Base-by-base conservation (phyloP, 768 basidiomycete genomes). In the Mycena filopes region DNA sequence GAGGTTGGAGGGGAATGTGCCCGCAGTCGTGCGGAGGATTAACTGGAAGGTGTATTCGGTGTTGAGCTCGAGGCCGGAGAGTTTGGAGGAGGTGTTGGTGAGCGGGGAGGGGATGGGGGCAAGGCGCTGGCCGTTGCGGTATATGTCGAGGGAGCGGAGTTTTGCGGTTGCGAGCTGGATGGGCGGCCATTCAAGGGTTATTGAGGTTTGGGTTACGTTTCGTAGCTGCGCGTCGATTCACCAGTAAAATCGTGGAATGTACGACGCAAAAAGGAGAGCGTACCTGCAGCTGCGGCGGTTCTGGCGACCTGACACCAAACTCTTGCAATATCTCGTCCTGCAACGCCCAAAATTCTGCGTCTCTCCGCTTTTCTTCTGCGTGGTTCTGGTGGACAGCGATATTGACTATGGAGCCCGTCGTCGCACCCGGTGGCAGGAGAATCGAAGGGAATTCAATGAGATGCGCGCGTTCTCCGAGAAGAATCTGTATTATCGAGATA, bases 381-480 rank as follows among this genome's bases (percentile, higher is more conserved):
- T 87, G 78, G 74, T 99, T 98, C 68, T 95, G 91, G 73, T 94
- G 87, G 16, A 99, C 96, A 3, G 96, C 89, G 77, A 99, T 99
- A 75, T 95, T 98, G 71, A 99, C 94, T 70, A 99, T 98, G 21
- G 95, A 98, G 7, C 98, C 98, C 0, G 96, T 89, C 11, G 92
- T 89, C 1, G 95, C 90, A 16, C 96, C 96, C 0, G 96, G 93
- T 1, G 98, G 98, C 9, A 99, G 82, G 1, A 99, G 86, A 41
- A 99, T 84, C 0, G 98, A 99, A 1, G 98, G 98, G 77, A 99
- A 99, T 78, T 99, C 97, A 71, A 99, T 97, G 38, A 99, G 85
- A 74, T 99, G 97, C 20, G 96, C 96, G 45, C 95, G 87, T 76
- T 94, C 95, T 18, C 97, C 96, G 16, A 98, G 85, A 2, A 97